A percentile compares a stretch with the other conserved stretches of the same genome.
phyloP scores from a whole-genome alignment of 2,329 filamentous ascomycete genomes.

The Calonectria pseudoreteaudii region DNA sequence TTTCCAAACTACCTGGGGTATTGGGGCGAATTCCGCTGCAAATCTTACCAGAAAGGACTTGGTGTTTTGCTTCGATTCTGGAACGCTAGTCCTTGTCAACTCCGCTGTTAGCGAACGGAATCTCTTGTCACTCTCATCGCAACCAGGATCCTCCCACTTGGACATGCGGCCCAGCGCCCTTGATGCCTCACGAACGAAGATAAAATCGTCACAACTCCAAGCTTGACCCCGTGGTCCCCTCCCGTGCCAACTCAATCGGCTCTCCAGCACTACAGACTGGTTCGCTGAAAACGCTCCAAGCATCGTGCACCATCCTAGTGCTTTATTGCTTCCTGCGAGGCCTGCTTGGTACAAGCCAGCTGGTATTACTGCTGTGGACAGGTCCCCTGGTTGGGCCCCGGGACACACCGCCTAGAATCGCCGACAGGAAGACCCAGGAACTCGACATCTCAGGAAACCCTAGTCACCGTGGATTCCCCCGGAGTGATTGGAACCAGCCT shows the following conservation, averaged over 20 bases:
- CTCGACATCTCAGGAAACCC: constrained; percentile 44
- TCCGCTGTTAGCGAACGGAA: constrained; percentile 44
- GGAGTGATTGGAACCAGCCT: constrained; percentile 41
- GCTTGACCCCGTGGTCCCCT: constrained; percentile 32
- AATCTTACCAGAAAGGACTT: constrained; percentile 45
- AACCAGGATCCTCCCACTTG: constrained; percentile 41
- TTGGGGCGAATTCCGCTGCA: constrained; percentile 44
- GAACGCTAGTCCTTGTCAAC: constrained; percentile 42
- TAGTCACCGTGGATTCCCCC: constrained; percentile 44
- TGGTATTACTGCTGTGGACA: constrained; percentile 41
- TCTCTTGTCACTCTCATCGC: constrained; percentile 40
- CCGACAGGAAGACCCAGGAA: constrained; percentile 42
- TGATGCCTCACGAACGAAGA: constrained; percentile 46
- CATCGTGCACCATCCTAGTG: constrained; percentile 43
- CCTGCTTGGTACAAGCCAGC: constrained; percentile 38
- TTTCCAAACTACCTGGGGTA: constrained; percentile 33
- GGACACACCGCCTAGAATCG: constrained; percentile 46
- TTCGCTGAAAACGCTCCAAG: constrained; percentile 41
- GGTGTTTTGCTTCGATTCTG: constrained; percentile 37
- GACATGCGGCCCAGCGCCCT: constrained; percentile 43
- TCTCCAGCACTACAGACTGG: constrained; percentile 39
- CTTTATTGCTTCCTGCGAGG: constrained; percentile 40
- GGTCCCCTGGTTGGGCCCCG: constrained; percentile 42
- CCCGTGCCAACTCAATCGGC: constrained; percentile 41
- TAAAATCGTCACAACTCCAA: constrained; percentile 44